phyloP scores from a whole-genome alignment of 2,329 filamentous ascomycete genomes.

The Fusarium cyanostomum region DNA sequence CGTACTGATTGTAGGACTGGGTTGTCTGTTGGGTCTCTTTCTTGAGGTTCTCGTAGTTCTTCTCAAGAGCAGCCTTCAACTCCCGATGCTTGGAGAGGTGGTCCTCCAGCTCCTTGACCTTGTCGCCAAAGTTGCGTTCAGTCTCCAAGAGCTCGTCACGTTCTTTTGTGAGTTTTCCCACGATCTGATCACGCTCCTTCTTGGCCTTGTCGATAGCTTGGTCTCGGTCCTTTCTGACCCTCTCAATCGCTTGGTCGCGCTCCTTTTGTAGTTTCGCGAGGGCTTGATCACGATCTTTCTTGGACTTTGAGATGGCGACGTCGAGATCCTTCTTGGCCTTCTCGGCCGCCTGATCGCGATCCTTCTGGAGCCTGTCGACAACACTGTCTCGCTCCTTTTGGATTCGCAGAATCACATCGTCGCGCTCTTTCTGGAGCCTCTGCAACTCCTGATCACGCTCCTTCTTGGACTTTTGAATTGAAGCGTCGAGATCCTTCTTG shows the following conservation, averaged over 20 bases:
- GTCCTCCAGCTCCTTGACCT: slow-evolving; percentile 42
- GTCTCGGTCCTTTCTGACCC: slow-evolving; percentile 35
- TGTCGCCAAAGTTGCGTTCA: slow-evolving; percentile 31
- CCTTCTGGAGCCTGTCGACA: slow-evolving; percentile 32
- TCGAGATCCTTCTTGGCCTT: slow-evolving; percentile 39
- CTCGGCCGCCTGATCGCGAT: slow-evolving; percentile 26
- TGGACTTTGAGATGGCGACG: slow-evolving; percentile 29
- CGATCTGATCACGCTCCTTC: slow-evolving; percentile 33
- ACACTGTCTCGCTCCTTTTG: slow-evolving; percentile 34
- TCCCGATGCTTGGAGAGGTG: slow-evolving; percentile 39
- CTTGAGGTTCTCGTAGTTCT: slow-evolving; percentile 42
- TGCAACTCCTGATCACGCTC: slow-evolving; percentile 29
- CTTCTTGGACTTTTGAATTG: slow-evolving; percentile 27
- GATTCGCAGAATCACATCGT: slow-evolving; percentile 29
- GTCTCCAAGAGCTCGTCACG: slow-evolving; percentile 38
- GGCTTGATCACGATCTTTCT: slow-evolving; percentile 38
- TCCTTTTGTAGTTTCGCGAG: slow-evolving; percentile 35
- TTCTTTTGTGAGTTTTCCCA: slow-evolving; percentile 36
- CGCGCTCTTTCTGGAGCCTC: slow-evolving; percentile 30
- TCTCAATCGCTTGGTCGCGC: slow-evolving; percentile 32
- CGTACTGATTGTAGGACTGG: slow-evolving; percentile 24
- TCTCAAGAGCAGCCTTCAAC: slow-evolving; percentile 39
- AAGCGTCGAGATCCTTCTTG: slow-evolving; percentile 30
- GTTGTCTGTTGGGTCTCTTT: slow-evolving; percentile 30
- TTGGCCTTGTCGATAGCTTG: slow-evolving; percentile 30